These are phyloP conservation scores for Polytolypa hystricis DNA, from an alignment of 2,329 filamentous ascomycete species.

Conservation along the genomic window DNA sequence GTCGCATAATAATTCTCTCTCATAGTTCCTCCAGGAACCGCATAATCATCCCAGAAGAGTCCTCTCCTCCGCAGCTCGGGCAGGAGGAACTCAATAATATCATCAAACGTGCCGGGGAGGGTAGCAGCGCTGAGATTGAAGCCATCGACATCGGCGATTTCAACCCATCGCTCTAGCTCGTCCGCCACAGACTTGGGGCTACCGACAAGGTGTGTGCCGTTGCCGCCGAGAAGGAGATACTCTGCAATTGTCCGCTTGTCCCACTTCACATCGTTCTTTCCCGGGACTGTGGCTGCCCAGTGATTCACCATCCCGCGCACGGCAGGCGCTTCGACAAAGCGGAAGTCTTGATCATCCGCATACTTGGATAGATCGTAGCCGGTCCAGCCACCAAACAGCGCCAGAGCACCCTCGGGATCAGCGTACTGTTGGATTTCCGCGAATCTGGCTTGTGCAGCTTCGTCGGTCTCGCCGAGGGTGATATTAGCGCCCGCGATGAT, in stretches of 20 bases:
- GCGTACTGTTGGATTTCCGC: constrained; percentile 33
- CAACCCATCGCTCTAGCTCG: constrained; percentile 27
- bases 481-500: constrained; percentile 35
- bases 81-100: constrained; percentile 22
- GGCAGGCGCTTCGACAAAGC: constrained; percentile 30
- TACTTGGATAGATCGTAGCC: constrained; percentile 35
- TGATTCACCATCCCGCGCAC: constrained; percentile 36
- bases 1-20: constrained; percentile 29
- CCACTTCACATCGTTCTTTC: constrained; percentile 29
- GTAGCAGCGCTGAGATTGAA: constrained; percentile 27
- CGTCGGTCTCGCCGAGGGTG: constrained; percentile 35
- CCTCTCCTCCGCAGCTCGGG: constrained; percentile 25
- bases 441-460: constrained; percentile 33
- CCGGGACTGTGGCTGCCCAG: constrained; percentile 35
- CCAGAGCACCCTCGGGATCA: constrained; percentile 34
- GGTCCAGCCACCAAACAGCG: constrained; percentile 38
- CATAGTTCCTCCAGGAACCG: constrained; percentile 26
- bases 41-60: constrained; percentile 29
- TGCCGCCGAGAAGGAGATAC: constrained; percentile 24
- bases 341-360: constrained; percentile 36
- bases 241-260: constrained; percentile 26
- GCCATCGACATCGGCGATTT: constrained; percentile 24
- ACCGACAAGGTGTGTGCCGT: constrained; percentile 26
- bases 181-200: constrained; percentile 27
- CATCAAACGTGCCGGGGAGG: constrained; percentile 26